These are phyloP conservation scores for Colletotrichum sublineola DNA, from an alignment of 2,329 filamentous ascomycete species.

Conservation along the genomic window DNA sequence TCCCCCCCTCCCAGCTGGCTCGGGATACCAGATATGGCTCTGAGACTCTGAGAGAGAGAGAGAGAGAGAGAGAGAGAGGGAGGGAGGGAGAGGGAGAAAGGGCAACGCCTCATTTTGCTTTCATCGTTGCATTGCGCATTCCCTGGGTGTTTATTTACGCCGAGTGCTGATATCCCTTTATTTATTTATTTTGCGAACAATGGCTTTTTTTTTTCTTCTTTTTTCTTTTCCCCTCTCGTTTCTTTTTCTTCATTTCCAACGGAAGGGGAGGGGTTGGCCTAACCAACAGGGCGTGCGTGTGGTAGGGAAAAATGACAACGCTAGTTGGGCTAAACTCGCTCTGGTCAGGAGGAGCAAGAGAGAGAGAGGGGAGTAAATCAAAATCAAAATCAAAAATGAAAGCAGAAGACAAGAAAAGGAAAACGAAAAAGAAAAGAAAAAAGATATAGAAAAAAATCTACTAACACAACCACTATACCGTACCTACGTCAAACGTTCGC, in stretches of 20 bases:
- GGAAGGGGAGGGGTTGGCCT: too few species aligned
- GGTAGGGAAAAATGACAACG: not conserved
- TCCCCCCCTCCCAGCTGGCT: not conserved
- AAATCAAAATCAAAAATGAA: too few species aligned
- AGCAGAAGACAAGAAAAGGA: not conserved
- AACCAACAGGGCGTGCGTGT: not conserved
- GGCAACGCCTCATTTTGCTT: not conserved
- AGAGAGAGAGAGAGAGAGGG: too few species aligned
- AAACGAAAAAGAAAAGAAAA: not conserved
- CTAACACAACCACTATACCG: not conserved
- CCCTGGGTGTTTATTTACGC: not conserved
- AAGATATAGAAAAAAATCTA: not conserved
- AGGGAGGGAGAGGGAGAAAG: too few species aligned
- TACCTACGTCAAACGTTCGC: not conserved
- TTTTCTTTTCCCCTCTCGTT: not conserved
- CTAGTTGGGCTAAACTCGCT: too few species aligned
- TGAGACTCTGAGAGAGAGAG: not conserved
- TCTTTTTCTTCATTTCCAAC: not conserved
- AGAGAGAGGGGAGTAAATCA: too few species aligned
- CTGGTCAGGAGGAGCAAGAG: too few species aligned
- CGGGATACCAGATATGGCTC: not conserved
- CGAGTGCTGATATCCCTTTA: not conserved
- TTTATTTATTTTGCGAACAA: too few species aligned
- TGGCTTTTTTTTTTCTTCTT: too few species aligned
- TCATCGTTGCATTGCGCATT: not conserved